A percentile compares a stretch with the other conserved stretches of the same genome.
Conservation (phyloP, 1,139 yeast species). For the Kluyveromyces marxianus region DNA sequence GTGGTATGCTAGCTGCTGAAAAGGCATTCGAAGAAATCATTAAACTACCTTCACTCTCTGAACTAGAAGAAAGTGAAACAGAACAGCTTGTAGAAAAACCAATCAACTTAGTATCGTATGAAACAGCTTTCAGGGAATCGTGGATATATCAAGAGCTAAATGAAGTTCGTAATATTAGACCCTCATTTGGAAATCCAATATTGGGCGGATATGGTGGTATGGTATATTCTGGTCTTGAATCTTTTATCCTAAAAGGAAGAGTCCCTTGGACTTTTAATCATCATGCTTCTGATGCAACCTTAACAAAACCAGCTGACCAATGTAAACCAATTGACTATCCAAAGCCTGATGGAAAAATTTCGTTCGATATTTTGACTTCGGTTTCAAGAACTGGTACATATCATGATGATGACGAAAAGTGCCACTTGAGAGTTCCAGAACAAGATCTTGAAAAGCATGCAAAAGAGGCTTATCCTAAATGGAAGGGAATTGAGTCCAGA, state of each 20-base stretch:
- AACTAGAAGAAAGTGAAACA: conserved; percentile 36
- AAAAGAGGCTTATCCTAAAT: conserved; percentile 59
- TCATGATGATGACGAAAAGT: conserved; percentile 89
- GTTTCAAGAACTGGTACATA: conserved; percentile 94
- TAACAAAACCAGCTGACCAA: conserved; percentile 59
- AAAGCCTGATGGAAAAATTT: conserved; percentile 83
- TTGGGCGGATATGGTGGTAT: conserved; percentile 75
- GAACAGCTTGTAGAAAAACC: conserved; percentile 35
- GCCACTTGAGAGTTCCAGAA: conserved; percentile 74
- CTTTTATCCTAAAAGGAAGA: conserved; percentile 66
- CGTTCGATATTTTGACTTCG: conserved; percentile 86
- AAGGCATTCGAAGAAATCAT: conserved; percentile 54
- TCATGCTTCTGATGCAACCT: conserved; percentile 60
- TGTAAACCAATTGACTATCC: conserved; percentile 76
- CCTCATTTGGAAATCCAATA: conserved; percentile 66
- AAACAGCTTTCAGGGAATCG: conserved; percentile 56
- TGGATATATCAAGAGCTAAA: conserved; percentile 83
- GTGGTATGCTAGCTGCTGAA: conserved; percentile 94
- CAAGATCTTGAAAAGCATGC: conserved; percentile 69
- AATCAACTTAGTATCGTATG: conserved; percentile 51
- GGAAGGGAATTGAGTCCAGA: conserved; percentile 77
- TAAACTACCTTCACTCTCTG: conserved; percentile 36
- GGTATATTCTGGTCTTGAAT: conserved; percentile 76
- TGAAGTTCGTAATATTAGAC: conserved; percentile 82
- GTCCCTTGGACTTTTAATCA: conserved; percentile 86